These are phyloP conservation scores for Rhinocladiella mackenziei DNA, from an alignment of 2,329 filamentous ascomycete species.

Conservation along the genomic window DNA sequence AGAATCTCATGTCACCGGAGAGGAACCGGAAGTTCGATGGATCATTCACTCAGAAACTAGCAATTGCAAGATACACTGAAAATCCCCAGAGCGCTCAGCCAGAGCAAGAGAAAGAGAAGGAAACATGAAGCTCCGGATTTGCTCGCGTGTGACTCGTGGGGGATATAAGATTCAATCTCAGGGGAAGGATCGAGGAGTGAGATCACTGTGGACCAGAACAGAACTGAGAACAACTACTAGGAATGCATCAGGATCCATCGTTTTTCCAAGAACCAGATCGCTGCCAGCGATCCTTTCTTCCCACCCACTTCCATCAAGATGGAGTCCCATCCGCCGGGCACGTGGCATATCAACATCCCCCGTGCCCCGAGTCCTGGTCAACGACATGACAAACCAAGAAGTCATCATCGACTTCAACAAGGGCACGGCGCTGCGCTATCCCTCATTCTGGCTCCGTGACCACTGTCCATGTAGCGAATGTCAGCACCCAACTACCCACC, in stretches of 20 bases:
- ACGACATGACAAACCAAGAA: conserved; percentile 29
- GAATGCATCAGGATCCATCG: no score
- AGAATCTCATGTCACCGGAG: no score
- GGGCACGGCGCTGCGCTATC: conserved; percentile 24
- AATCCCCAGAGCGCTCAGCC: no score
- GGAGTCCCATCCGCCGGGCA: not conserved
- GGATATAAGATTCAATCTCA: not conserved
- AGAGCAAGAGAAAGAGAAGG: no score
- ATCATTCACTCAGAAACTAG: no score
- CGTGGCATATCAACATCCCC: conserved; percentile 4
- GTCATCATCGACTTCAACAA: conserved; percentile 27
- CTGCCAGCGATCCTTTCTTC: not conserved
- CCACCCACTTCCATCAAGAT: not conserved
- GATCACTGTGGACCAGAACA: no score
- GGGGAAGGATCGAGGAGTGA: not conserved
- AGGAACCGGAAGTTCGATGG: no score
- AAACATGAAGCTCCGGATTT: conserved; percentile 3
- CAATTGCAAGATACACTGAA: no score
- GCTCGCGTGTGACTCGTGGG: not conserved
- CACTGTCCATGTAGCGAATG: conserved; percentile 67
- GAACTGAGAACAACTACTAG: no score
- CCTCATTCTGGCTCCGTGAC: conserved; percentile 50
- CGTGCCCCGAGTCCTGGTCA: conserved; percentile 23
- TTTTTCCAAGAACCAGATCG: no score
- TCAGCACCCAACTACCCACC: conserved; percentile 65